Evolutionary conservation across 352 stramenopile genomes (phyloP).

Genomic region (Phytopythium oedochilum): DNA sequence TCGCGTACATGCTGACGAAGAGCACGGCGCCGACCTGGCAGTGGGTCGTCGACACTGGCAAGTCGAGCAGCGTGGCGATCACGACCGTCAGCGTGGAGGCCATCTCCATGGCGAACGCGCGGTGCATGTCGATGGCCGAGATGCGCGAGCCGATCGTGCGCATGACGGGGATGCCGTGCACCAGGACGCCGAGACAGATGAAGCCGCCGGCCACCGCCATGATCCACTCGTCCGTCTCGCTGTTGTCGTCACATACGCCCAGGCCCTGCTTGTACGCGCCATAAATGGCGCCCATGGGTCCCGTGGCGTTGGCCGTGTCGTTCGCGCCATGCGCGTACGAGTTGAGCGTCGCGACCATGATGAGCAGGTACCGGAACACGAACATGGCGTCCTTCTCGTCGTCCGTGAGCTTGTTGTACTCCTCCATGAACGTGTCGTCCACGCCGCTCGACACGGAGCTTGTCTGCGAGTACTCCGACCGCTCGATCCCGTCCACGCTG

Average conservation of each 20-base stretch:
- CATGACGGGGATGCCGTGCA: conserved; percentile 71
- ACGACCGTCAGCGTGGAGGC: conserved; percentile 56
- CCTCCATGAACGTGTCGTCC: conserved; percentile 4
- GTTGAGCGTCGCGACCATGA: conserved; percentile 64
- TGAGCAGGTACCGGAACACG: conserved; percentile 57
- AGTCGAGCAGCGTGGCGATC: conserved; percentile 30
- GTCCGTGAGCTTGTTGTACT: conserved; percentile 20
- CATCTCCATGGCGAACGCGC: conserved; percentile 70
- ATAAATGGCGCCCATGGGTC: conserved; percentile 50
- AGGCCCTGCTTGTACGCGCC: conserved; percentile 41
- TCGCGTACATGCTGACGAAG: conserved; percentile 28
- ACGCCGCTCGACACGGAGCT: conserved; percentile 1
- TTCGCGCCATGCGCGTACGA: conserved; percentile 79
- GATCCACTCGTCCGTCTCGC: conserved; percentile 43
- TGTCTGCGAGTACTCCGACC: neutral
- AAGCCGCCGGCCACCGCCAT: conserved; percentile 45
- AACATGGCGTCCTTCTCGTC: conserved; percentile 33
- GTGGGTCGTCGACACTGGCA: conserved; percentile 58
- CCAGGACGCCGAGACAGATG: conserved; percentile 34
- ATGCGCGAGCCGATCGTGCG: conserved; percentile 41
- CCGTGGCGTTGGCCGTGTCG: conserved; percentile 77
- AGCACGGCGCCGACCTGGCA: conserved; percentile 59
- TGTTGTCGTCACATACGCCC: conserved; percentile 7
- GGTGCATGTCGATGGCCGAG: conserved; percentile 43
- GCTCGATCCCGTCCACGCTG: conserved; percentile 1